Evolutionary conservation across 2,329 filamentous ascomycete genomes (phyloP).

Genomic region (Beauveria brongniartii): DNA sequence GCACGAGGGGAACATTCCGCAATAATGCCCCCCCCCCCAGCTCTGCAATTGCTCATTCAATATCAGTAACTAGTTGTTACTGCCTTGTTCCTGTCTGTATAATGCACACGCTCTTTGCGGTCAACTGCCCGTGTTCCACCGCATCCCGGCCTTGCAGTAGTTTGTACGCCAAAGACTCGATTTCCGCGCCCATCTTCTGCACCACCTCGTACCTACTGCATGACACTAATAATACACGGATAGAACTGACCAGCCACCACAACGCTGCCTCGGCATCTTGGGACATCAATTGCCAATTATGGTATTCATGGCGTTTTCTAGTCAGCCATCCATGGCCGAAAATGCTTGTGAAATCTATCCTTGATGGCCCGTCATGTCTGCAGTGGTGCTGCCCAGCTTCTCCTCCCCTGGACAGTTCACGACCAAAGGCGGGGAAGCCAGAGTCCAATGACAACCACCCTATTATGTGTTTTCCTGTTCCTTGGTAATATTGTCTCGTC

Average conservation of each 20-base stretch:
- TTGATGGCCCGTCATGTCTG: background rate
- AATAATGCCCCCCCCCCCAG: background rate
- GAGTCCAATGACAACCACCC: background rate
- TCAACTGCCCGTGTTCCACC: background rate
- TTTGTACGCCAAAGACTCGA: background rate
- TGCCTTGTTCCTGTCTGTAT: background rate
- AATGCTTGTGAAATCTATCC: slow-evolving; percentile 5
- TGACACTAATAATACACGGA: background rate
- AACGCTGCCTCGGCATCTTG: slow-evolving; percentile 2
- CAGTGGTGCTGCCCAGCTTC: background rate
- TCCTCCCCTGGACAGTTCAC: background rate
- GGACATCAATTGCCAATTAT: slow-evolving; percentile 1
- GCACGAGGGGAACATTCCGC: background rate
- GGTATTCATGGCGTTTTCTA: slow-evolving; percentile 2
- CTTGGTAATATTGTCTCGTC: background rate
- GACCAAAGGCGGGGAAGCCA: slow-evolving; percentile 2
- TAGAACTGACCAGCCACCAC: background rate
- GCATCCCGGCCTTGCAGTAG: slow-evolving; percentile 2
- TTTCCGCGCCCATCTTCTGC: background rate
- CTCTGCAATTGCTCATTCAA: background rate
- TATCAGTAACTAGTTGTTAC: too few relatives aligned
- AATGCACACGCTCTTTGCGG: background rate
- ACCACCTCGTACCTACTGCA: background rate
- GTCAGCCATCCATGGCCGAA: background rate
- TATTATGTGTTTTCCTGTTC: background rate